phyloP scores from a whole-genome alignment of 106 monocot genomes.

The Alisma plantagoaquatica region DNA sequence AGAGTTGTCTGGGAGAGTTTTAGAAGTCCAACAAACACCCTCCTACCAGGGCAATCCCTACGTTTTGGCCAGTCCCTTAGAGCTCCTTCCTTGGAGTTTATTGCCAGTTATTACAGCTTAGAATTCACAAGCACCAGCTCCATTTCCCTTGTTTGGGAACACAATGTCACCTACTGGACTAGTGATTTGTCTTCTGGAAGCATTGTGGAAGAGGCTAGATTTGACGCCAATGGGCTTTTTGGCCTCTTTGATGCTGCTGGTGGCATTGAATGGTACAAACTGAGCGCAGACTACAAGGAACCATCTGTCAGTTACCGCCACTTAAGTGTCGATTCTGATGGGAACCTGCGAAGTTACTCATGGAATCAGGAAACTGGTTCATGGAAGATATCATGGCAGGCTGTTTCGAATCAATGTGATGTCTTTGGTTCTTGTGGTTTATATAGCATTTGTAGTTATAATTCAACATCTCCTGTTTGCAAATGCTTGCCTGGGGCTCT shows the following conservation, averaged over 20 bases:
- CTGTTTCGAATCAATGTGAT: slow-evolving; percentile 19
- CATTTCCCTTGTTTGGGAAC: slow-evolving; percentile 16
- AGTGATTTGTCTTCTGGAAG: not conserved
- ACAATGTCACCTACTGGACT: slow-evolving; percentile 21
- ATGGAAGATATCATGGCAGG: slow-evolving; percentile 18
- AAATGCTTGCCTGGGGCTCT: slow-evolving; percentile 11
- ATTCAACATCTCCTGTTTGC: slow-evolving; percentile 1
- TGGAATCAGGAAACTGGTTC: slow-evolving; percentile 3
- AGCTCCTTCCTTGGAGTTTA: slow-evolving; percentile 9
- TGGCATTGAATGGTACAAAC: slow-evolving; percentile 8
- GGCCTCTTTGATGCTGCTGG: slow-evolving; percentile 4
- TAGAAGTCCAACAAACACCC: slow-evolving; percentile 13
- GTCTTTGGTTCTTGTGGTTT: slow-evolving; percentile 24
- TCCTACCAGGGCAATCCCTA: slow-evolving; percentile 16
- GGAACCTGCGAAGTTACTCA: slow-evolving; percentile 22
- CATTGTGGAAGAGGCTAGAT: not conserved
- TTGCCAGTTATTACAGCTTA: slow-evolving; percentile 20
- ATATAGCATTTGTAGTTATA: slow-evolving; percentile 9
- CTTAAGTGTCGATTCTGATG: slow-evolving; percentile 18
- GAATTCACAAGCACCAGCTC: not conserved
- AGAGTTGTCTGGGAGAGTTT: slow-evolving; percentile 23
- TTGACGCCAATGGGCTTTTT: slow-evolving; percentile 10
- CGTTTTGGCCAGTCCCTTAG: slow-evolving; percentile 6
- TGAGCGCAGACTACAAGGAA: slow-evolving; percentile 16
- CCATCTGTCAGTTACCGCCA: slow-evolving; percentile 8